Evolutionary conservation across 2,329 filamentous ascomycete species (phyloP).

Genomic region (Helicocarpus griseus): DNA sequence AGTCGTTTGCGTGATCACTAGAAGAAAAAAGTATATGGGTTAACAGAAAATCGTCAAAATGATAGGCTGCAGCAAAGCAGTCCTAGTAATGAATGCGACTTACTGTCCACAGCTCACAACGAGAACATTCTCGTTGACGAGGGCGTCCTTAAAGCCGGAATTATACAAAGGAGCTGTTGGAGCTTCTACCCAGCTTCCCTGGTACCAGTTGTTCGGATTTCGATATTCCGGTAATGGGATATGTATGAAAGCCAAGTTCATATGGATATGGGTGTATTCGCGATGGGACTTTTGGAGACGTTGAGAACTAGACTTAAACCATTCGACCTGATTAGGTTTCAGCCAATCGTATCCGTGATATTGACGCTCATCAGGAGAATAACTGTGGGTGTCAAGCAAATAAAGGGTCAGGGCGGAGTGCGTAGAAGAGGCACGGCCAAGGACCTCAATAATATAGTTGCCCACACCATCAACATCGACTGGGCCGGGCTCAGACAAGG

Average conservation of each 20-base stretch:
- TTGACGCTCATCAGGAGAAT: constrained; percentile 78
- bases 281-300: constrained; percentile 66
- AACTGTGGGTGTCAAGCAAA: constrained; percentile 83
- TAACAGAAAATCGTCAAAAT: no score
- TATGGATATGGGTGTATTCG: constrained; percentile 82
- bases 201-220: constrained; percentile 47
- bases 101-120: constrained; percentile 88
- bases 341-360: constrained; percentile 97
- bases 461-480: constrained; percentile 79
- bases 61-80: no score
- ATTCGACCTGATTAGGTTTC: constrained; percentile 85
- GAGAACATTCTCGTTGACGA: constrained; percentile 74
- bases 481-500: constrained; percentile 74
- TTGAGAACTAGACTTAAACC: constrained; percentile 75
- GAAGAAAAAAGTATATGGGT: neutral
- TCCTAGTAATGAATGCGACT: constrained; percentile 27
- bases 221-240: constrained; percentile 89
- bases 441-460: constrained; percentile 87
- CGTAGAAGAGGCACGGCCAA: constrained; percentile 65
- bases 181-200: constrained; percentile 69
- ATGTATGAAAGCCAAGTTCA: constrained; percentile 95
- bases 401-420: constrained; percentile 94
- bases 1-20: constrained; percentile 93
- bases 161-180: constrained; percentile 86
- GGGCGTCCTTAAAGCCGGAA: constrained; percentile 80